phyloP scores from a whole-genome alignment of 2,329 filamentous ascomycete genomes.

The Helotiales sp. region DNA sequence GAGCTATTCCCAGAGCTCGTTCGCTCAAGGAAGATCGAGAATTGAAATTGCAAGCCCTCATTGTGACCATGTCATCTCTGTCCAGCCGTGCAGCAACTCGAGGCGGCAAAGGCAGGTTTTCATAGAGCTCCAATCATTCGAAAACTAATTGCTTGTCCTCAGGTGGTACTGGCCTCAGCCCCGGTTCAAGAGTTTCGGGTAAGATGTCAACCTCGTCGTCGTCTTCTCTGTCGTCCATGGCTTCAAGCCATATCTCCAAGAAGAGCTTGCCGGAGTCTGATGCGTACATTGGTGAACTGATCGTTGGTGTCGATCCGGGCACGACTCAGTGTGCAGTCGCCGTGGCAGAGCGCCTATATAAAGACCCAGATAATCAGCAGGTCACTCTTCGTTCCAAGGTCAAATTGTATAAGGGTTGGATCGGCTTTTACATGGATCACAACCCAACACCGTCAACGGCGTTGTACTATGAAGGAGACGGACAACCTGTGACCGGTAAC shows the following conservation, averaged over 20 bases:
- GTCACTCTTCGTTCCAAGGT: neutral
- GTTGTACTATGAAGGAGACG: constrained; percentile 2
- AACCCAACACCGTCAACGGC: neutral
- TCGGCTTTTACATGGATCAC: neutral
- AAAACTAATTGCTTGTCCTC: neutral
- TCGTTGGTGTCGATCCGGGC: neutral
- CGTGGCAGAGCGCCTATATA: neutral
- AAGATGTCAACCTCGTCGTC: neutral
- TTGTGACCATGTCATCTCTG: no score
- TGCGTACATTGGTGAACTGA: neutral
- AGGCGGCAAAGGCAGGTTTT: neutral
- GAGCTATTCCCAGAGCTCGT: no score
- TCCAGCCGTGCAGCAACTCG: neutral
- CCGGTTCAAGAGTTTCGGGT: neutral
- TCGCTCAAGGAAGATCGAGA: no score
- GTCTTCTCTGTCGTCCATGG: no score
- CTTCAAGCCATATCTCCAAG: no score
- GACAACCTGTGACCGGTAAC: constrained; percentile 3
- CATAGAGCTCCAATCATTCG: neutral
- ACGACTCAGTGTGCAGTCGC: neutral
- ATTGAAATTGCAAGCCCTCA: no score
- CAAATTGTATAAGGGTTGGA: neutral
- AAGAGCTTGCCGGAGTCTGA: no score
- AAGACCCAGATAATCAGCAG: neutral
- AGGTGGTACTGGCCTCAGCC: neutral